These are phyloP conservation scores for Leucosporidium scottii DNA, from an alignment of 768 basidiomycete species.

Conservation along the genomic window DNA sequence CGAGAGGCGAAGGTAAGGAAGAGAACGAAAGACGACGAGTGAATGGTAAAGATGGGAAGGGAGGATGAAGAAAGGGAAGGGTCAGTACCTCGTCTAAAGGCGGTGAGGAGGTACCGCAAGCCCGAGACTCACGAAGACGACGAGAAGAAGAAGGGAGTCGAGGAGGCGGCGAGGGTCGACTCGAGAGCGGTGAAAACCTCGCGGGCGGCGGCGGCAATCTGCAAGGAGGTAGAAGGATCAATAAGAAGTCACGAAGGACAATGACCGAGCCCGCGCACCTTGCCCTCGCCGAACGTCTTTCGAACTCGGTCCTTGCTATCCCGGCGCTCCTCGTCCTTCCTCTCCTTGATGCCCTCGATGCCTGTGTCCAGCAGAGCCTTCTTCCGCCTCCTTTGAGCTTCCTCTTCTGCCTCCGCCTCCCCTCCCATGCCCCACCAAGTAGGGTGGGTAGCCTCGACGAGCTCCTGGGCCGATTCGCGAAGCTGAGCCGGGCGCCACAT, in stretches of 20 bases:
- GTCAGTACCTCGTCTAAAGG: too few species aligned
- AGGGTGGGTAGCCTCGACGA: constrained; percentile 22
- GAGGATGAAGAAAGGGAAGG: too few species aligned
- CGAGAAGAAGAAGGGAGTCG: constrained; percentile 32
- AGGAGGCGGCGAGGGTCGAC: constrained; percentile 22
- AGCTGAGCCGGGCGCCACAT: constrained; percentile 26
- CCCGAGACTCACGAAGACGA: constrained; percentile 12
- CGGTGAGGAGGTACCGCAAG: not conserved
- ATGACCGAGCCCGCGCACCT: constrained; percentile 6
- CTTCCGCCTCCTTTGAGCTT: constrained; percentile 14
- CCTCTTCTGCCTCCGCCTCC: constrained; percentile 24
- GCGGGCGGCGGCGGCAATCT: constrained; percentile 28
- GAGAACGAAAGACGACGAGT: too few species aligned
- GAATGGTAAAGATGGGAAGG: not conserved
- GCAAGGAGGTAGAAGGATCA: not conserved
- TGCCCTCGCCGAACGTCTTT: constrained; percentile 32
- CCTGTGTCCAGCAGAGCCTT: constrained; percentile 26
- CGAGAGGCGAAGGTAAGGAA: too few species aligned
- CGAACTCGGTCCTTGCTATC: not conserved
- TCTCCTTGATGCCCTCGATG: constrained; percentile 21
- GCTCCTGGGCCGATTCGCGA: constrained; percentile 10
- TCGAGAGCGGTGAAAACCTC: constrained; percentile 27
- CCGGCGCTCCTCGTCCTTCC: constrained; percentile 21
- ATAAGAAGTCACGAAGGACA: not conserved
- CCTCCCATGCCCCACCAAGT: constrained; percentile 31